Conservation (phyloP, 495 filamentous ascomycete species). For the Penicillium diatomitis region DNA sequence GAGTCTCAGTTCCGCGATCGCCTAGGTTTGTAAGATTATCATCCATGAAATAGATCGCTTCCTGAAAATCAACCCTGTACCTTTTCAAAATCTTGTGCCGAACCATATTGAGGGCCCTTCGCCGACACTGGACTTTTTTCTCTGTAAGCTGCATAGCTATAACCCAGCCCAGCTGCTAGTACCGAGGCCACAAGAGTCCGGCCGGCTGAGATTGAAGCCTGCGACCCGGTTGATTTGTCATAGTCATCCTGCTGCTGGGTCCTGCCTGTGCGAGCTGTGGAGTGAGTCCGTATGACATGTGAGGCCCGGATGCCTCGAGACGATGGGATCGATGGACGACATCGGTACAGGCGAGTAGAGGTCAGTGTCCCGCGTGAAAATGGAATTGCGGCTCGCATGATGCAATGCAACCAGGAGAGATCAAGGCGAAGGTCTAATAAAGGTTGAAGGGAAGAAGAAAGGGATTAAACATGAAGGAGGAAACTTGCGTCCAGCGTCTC, state of each 20-base stretch:
- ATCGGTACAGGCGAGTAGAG: conserved; percentile 18
- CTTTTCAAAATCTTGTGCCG: conserved; percentile 32
- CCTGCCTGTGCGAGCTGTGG: not conserved
- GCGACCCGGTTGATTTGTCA: conserved; percentile 9
- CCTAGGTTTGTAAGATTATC: conserved; percentile 37
- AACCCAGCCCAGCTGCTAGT: conserved; percentile 29
- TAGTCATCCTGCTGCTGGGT: conserved; percentile 3
- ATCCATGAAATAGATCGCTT: conserved; percentile 5
- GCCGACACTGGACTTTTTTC: conserved; percentile 5
- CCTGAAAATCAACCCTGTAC: conserved; percentile 18
- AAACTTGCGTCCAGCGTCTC: too few relatives aligned
- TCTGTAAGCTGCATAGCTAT: conserved; percentile 20
- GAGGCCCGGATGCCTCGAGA: conserved; percentile 2
- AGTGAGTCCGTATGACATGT: conserved; percentile 16
- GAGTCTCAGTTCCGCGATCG: conserved; percentile 50
- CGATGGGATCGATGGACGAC: conserved; percentile 14
- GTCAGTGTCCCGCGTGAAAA: conserved; percentile 21
- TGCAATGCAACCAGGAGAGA: not conserved
- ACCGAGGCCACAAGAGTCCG: conserved; percentile 25
- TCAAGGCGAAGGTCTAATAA: not conserved
- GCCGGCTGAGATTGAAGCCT: conserved; percentile 9
- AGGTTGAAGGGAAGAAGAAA: too few relatives aligned
- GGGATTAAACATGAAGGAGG: too few relatives aligned
- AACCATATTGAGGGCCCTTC: conserved; percentile 29
- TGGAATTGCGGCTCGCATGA: conserved; percentile 17